phyloP scores from a whole-genome alignment of 306 rosid genomes.

The Rosa rugosa region DNA sequence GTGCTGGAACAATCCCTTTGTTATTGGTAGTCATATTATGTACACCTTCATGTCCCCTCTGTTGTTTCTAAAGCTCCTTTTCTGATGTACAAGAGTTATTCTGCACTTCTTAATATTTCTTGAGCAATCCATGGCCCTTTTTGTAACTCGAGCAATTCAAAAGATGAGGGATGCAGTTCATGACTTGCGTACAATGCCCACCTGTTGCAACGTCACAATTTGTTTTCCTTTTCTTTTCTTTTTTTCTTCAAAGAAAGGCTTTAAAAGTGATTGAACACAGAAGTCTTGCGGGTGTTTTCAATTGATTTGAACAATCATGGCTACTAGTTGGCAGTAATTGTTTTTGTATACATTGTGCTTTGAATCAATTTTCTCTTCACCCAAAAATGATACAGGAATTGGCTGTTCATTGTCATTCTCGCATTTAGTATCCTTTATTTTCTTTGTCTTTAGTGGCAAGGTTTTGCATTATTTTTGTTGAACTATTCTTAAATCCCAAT shows the following conservation, averaged over 20 bases:
- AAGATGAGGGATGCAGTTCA: not conserved
- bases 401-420: not conserved
- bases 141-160: not conserved
- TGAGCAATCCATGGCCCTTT: not conserved
- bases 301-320: not conserved
- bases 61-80: not conserved
- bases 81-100: not conserved
- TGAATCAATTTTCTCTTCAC: no score
- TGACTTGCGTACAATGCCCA: not conserved
- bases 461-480: no score
- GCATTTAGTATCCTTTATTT: not conserved
- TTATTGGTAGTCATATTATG: no score
- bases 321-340: not conserved
- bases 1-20: not conserved
- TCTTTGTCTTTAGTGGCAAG: slow-evolving; percentile 38
- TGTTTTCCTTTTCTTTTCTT: no score
- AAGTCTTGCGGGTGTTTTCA: not conserved
- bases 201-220: not conserved
- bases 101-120: not conserved
- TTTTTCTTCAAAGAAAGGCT: not conserved
- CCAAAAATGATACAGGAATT: slow-evolving; percentile 6
- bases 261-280: not conserved
- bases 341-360: not conserved
- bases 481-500: not conserved
- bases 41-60: not conserved